A percentile compares a stretch with the other conserved stretches of the same genome.
Evolutionary conservation across 257 asterid genomes (phyloP).

Genomic region (Solanum habrochaites): DNA sequence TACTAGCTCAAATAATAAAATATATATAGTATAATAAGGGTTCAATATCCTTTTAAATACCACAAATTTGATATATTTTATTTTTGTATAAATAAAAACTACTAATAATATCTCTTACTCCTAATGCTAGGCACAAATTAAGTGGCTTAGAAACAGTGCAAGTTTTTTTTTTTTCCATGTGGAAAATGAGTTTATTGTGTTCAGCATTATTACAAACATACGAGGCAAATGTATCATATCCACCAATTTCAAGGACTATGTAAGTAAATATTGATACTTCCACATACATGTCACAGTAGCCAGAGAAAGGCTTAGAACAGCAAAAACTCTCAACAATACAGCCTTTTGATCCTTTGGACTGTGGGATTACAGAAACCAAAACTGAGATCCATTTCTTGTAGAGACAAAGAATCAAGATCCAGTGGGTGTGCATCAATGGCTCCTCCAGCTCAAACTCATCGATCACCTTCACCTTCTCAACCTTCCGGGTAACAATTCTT

Average conservation of each 20-base stretch:
- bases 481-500: conserved; percentile 70
- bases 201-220: background rate
- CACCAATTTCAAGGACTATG: background rate
- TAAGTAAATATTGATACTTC: background rate
- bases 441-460: conserved; percentile 77
- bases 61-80: background rate
- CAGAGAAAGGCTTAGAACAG: background rate
- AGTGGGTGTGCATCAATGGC: conserved; percentile 33
- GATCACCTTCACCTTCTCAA: conserved; percentile 95
- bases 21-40: background rate
- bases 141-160: background rate
- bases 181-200: background rate
- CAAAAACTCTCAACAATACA: background rate
- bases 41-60: background rate
- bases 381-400: background rate
- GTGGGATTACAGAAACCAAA: background rate
- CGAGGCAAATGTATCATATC: background rate
- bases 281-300: background rate
- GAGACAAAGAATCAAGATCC: background rate
- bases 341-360: background rate
- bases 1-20: too few species aligned
- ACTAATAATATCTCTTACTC: background rate
- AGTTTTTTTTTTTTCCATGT: background rate
- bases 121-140: background rate
- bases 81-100: background rate